Percentiles rank a stretch among this genome's conserved stretches.
Evolutionary conservation across 805 yeast genomes (phyloP).

Genomic region (Saccharomyces cerevisiae): DNA sequence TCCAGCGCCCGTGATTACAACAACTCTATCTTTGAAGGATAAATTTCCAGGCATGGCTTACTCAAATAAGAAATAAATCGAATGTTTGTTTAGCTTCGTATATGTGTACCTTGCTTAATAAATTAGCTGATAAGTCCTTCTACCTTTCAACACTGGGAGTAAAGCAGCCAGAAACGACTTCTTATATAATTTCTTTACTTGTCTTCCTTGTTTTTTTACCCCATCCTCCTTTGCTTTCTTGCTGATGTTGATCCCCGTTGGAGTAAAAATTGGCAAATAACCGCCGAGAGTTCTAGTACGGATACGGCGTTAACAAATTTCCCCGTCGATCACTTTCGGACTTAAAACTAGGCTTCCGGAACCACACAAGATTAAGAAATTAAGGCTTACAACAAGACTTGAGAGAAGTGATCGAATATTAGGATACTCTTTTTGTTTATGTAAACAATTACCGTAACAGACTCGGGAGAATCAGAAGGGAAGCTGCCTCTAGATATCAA

Average conservation of each 20-base stretch:
- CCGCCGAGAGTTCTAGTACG: not conserved
- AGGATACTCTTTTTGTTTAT: not conserved
- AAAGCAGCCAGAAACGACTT: not conserved
- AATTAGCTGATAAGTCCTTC: not conserved
- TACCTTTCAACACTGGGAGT: not conserved
- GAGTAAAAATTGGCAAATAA: not conserved
- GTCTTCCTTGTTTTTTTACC: not conserved
- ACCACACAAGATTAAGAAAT: not conserved
- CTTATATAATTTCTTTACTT: not conserved
- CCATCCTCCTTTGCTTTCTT: not conserved
- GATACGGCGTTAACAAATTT: not conserved
- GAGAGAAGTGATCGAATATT: not conserved
- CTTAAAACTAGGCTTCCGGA: not conserved
- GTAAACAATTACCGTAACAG: not conserved
- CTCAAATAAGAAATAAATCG: not conserved
- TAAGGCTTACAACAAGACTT: not conserved
- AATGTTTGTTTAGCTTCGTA: not conserved
- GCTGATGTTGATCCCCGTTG: not conserved
- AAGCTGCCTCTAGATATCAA: too few relatives aligned
- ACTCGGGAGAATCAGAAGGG: not conserved
- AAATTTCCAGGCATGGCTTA: slow-evolving; percentile 19
- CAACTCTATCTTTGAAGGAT: slow-evolving; percentile 73
- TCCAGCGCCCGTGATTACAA: slow-evolving; percentile 93
- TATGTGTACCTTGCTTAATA: not conserved
- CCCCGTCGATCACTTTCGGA: not conserved